A percentile compares a stretch with the other conserved stretches of the same genome.
Evolutionary conservation across 345 rosid species (phyloP).

Genomic region (Citrus hindsii): DNA sequence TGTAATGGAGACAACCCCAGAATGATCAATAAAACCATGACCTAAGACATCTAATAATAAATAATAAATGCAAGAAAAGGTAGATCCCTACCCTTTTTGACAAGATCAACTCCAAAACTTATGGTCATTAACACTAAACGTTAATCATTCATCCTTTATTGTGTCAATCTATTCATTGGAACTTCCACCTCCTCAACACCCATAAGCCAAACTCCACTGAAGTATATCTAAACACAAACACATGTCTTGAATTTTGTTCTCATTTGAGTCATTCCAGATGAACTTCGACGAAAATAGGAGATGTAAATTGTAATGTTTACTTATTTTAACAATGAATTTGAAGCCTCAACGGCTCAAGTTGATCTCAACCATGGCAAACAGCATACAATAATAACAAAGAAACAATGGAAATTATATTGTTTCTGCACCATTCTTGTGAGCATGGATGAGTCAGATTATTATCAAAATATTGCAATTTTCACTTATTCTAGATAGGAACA

Average conservation of each 20-base stretch:
- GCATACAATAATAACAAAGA: background rate
- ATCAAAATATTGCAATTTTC: background rate
- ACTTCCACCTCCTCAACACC: background rate
- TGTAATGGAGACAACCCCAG: background rate
- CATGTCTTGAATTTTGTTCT: background rate
- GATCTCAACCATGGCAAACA: background rate
- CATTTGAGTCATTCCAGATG: background rate
- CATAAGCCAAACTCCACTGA: background rate
- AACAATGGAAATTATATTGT: background rate
- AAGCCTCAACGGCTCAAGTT: background rate
- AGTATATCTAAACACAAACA: background rate
- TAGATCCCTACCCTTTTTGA: background rate
- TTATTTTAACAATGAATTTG: background rate
- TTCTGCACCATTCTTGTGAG: background rate
- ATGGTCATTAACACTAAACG: background rate
- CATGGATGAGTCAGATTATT: background rate
- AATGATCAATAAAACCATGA: background rate
- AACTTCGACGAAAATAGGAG: background rate
- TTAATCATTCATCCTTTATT: background rate
- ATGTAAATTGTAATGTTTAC: background rate
- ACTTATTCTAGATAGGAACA: background rate
- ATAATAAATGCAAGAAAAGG: background rate
- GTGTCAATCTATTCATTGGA: background rate
- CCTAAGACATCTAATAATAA: background rate
- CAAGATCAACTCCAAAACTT: background rate